Evolutionary conservation across 1,284 basidiomycete genomes (phyloP).

Genomic region (Fomes fomentarius): DNA sequence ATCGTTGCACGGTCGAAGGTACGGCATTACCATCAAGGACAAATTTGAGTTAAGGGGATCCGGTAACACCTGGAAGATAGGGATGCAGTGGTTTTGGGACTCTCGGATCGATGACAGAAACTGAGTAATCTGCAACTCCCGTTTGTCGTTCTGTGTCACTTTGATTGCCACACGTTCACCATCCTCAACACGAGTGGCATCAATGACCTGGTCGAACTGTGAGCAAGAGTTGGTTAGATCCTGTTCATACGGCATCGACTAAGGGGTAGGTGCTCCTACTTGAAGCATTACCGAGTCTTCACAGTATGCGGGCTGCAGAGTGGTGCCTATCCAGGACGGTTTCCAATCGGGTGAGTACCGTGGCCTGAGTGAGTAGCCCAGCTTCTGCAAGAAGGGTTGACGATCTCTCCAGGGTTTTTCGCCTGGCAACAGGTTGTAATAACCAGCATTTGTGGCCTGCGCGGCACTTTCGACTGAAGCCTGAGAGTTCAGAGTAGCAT

Average conservation of each 20-base stretch:
- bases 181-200: constrained; percentile 24
- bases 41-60: constrained; percentile 14
- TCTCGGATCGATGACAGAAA: constrained; percentile 3
- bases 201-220: constrained; percentile 17
- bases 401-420: no score
- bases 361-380: constrained; percentile 2
- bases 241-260: no score
- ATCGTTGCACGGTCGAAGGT: constrained; percentile 24
- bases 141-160: constrained; percentile 2
- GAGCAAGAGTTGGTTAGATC: background rate
- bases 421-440: background rate
- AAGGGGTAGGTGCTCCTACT: no score
- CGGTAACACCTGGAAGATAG: constrained; percentile 20
- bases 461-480: background rate
- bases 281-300: background rate
- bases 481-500: background rate
- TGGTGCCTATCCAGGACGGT: constrained; percentile 8
- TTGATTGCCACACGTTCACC: constrained; percentile 27
- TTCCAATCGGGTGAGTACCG: constrained; percentile 8
- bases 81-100: constrained; percentile 20
- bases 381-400: background rate
- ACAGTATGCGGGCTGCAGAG: background rate
- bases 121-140: constrained; percentile 12
- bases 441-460: background rate
- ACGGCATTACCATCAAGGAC: constrained; percentile 31